Conservation (phyloP, 2,329 filamentous ascomycete genomes). For the Neoscytalidium dimidiatum region DNA sequence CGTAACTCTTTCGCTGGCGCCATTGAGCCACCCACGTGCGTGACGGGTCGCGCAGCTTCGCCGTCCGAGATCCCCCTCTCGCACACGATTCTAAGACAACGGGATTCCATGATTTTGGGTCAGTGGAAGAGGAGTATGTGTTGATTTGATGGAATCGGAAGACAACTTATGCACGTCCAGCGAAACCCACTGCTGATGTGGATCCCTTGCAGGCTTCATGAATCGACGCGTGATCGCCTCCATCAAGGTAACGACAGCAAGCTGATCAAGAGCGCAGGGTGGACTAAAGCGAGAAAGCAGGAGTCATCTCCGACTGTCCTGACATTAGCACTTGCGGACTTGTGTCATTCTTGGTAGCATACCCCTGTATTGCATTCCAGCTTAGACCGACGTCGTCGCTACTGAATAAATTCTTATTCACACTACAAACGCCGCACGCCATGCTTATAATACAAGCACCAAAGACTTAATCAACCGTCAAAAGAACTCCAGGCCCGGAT, state of each 20-base stretch:
- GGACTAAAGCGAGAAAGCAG: not conserved
- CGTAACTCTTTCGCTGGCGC: slow-evolving; percentile 14
- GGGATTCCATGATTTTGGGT: not conserved
- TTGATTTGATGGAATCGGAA: not conserved
- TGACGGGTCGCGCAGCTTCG: not conserved
- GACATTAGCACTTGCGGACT: too few relatives aligned
- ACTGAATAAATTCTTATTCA: too few relatives aligned
- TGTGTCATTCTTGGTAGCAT: too few relatives aligned
- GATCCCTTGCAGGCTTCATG: not conserved
- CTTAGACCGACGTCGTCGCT: too few relatives aligned
- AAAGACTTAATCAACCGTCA: not conserved
- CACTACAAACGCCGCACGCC: not conserved
- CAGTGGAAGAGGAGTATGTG: not conserved
- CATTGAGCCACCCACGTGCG: slow-evolving; percentile 16
- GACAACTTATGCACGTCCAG: not conserved
- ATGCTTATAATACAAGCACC: not conserved
- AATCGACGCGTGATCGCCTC: not conserved
- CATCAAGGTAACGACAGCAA: too few relatives aligned
- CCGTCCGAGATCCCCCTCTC: not conserved
- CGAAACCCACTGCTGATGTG: not conserved
- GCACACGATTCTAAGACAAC: not conserved
- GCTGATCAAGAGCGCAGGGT: too few relatives aligned
- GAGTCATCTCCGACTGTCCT: too few relatives aligned
- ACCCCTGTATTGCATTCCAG: too few relatives aligned
- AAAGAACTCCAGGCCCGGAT: slow-evolving; percentile 45